Base-by-base conservation (phyloP, 2,329 filamentous ascomycete genomes). In the Aspergillus texensis region DNA sequence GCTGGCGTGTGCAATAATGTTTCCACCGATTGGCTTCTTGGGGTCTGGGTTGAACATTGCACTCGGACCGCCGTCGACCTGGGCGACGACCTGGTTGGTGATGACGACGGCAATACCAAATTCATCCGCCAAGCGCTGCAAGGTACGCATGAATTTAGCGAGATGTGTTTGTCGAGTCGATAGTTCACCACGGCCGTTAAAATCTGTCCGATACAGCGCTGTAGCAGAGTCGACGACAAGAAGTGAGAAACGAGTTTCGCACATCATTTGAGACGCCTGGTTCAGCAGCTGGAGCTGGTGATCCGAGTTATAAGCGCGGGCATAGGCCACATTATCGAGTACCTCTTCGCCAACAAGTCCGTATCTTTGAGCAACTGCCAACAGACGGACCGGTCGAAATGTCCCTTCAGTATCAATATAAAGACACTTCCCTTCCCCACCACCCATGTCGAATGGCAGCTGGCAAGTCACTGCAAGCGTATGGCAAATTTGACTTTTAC, bases 21-120 rank as follows among this genome's bases (percentile, higher is more conserved):
- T 98, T 68, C 95, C 95, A 70, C 95, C 95, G 76, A 99, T 97
- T 0, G 95, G 95, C 79, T 99, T 99, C 86, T 99, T 99, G 9
- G 95, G 95, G 74, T 99, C 96, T 0, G 96, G 95, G 71, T 99
- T 99, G 84, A 97, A 99, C 95, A 99, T 99, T 65, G 94, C 89
- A 74, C 91, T 94, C 34, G 94, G 94, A 3, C 95, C 95, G 67
- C 95, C 95, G 75, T 99, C 95, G 10, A 99, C 95, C 78, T 99
- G 96, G 11, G 95, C 95, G 46, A 99, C 96, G 34, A 99, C 95
- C 78, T 99, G 95, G 76, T 99, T 99, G 50, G 95, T 98, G 74
- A 99, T 99, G 71, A 99, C 93, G 9, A 99, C 95, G 0, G 95
- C 95, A 71, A 99, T 97, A 63, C 95, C 95, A 75, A 99, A 99